These are phyloP conservation scores for Penicillium crustosum DNA, from an alignment of 2,329 filamentous ascomycete genomes.

Conservation along the genomic window DNA sequence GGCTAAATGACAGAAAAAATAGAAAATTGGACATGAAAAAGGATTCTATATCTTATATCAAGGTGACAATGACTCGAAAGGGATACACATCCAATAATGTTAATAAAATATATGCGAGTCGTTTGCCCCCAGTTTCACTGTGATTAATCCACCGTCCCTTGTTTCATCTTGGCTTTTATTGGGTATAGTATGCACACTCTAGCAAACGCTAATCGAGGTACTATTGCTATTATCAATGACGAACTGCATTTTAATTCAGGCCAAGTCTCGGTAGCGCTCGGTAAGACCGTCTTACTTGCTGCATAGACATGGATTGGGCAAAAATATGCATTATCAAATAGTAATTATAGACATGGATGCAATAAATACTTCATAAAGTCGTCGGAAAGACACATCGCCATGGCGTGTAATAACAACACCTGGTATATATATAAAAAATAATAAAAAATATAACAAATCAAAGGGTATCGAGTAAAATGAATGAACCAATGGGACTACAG, in stretches of 20 bases:
- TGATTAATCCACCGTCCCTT: constrained; percentile 23
- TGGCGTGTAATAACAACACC: not conserved
- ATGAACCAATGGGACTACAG: constrained; percentile 13
- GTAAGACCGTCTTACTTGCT: not conserved
- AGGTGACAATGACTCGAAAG: not conserved
- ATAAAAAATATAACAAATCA: constrained; percentile 7
- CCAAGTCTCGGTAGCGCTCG: not conserved
- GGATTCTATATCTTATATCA: not conserved
- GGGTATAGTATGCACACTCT: constrained; percentile 8
- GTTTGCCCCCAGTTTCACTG: constrained; percentile 15
- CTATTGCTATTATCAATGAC: not conserved
- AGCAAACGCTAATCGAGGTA: constrained; percentile 8
- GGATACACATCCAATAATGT: not conserved
- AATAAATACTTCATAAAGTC: constrained; percentile 7
- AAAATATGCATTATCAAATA: constrained; percentile 6
- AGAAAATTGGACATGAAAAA: not conserved
- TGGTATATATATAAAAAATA: not conserved
- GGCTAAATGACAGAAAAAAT: not conserved
- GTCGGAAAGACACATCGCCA: not conserved
- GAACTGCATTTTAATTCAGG: not conserved
- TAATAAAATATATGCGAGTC: not conserved
- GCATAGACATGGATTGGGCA: not conserved
- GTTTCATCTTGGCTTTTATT: constrained; percentile 19
- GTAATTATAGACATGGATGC: constrained; percentile 2
- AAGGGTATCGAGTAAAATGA: constrained; percentile 15